These are phyloP conservation scores for Blastomyces parvus DNA, from an alignment of 2,329 filamentous ascomycete species.

Conservation along the genomic window DNA sequence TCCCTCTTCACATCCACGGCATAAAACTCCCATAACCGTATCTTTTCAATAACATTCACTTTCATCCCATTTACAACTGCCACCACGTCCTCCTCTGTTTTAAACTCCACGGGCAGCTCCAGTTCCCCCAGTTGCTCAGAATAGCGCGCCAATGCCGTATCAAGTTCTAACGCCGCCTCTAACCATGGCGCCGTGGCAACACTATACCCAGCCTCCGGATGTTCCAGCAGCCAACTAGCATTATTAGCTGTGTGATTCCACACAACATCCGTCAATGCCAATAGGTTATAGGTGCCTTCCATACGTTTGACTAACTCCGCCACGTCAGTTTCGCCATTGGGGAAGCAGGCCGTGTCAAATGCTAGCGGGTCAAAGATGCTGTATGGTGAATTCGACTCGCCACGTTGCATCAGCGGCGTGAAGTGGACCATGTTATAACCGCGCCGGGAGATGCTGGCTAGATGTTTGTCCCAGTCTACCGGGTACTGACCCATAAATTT, in stretches of 20 bases:
- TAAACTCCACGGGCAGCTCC: conserved; percentile 66
- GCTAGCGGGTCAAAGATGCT: conserved; percentile 86
- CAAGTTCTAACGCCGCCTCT: conserved; percentile 60
- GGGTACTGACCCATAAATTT: conserved; percentile 97
- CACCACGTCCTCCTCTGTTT: conserved; percentile 60
- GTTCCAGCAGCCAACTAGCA: conserved; percentile 84
- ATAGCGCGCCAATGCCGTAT: conserved; percentile 60
- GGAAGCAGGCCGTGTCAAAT: conserved; percentile 76
- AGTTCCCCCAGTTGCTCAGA: conserved; percentile 53
- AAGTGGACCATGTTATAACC: conserved; percentile 99
- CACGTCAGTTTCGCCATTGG: conserved; percentile 74
- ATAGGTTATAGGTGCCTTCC: conserved; percentile 71
- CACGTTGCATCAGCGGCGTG: conserved; percentile 81
- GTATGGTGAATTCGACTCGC: conserved; percentile 90
- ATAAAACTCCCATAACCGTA: conserved; percentile 91
- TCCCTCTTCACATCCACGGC: conserved; percentile 68
- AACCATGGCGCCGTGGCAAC: conserved; percentile 74
- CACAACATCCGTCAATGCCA: conserved; percentile 91
- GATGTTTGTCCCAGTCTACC: conserved; percentile 77
- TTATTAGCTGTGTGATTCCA: conserved; percentile 98
- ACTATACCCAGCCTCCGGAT: conserved; percentile 94
- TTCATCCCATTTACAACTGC: conserved; percentile 79
- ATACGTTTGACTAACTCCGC: conserved; percentile 66
- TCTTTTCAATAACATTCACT: conserved; percentile 62
- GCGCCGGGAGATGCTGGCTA: conserved; percentile 76